Base-by-base conservation (phyloP, 192 early-diverging fungal species). In the Cetraspora pellucida region DNA sequence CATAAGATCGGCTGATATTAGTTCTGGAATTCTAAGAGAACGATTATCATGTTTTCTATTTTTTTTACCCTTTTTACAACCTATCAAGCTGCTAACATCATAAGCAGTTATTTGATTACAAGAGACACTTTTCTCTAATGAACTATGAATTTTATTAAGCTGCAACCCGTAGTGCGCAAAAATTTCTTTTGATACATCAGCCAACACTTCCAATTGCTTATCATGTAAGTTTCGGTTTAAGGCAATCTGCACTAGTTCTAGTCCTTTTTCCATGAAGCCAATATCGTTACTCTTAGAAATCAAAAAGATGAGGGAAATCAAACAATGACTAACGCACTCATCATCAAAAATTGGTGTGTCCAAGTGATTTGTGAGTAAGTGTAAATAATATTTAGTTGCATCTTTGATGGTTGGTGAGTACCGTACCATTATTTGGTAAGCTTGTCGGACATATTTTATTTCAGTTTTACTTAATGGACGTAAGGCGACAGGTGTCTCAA, bases 321-420 rank as follows among this genome's bases (percentile, higher is more conserved):
- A 55, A 16, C 52, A 55, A 55, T 55, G 52, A 16, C n/a, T 55
- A 21, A 55, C 17, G n/a, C 52, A 55, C 17, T 55, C 52, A 55
- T 55, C 52, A 55, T 55, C 52, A 55, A n/a, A 55, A 13, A 55
- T 55, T 55, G 52, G 52, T n/a, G 52, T 55, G 17, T 55, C 52
- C 16, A 55, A 21, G 17, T 55, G 52, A 55, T 55, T 55, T n/a
- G 16, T 16, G n/a, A 55, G 52, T 21, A 55, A 55, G n/a, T 55
- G 52, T n/a, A 55, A 21, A 55, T 55, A 55, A 55, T 55, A 55
- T n/a, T 55, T n/a, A 21, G 16, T 55, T 55, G 52, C 52, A 6
- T 55, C 52, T 13, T 55, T 55, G 52, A 55, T 16, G 4, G 52
- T n/a, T 16, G 52, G 52, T 17, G 52, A 16, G n/a, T 55, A 55